Evolutionary conservation across 495 filamentous ascomycete species (phyloP), one percentile per base, ranked within the genome.

Genomic region (Aspergillus nanangensis): DNA sequence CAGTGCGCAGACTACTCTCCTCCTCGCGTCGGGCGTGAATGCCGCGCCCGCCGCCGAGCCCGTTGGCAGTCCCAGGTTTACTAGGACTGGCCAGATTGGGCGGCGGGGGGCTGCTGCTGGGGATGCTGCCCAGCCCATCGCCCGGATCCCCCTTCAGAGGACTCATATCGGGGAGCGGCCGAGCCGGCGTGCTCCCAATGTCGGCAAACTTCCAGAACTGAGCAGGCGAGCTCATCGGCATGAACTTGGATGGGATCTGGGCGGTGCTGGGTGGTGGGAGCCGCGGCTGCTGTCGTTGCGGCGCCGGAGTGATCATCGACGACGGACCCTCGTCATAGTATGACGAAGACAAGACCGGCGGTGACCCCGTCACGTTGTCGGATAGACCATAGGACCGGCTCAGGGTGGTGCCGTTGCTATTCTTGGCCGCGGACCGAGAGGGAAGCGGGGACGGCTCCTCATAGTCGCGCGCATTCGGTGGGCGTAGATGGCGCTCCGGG

Each of bases 151-250:
- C 66, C 58, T 77, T 80, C n/a, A 79, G 40, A 5, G 83, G 80
- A 53, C 77, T 86, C 63, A 79, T 70, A 33, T 86, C 81, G 8
- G 74, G 65, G 23, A 74, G 69, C 1, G 80, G 74, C 47, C 80
- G 78, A 2, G 86, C 80, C 29, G 91, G 90, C 1, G 90, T 96
- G 65, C 81, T 90, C 9, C 84, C 81, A 77, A 70, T 67, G 49
- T 70, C 62, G 24, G 67, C 81, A 58, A 86, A 93, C 57, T 88
- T 94, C 92, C 92, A 97, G 69, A 96, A 97, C 15, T 92, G 90
- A n/a, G 94, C 93, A 0, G 93, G 93, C 17, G 87, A 94, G 60
- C 86, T 92, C 59, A 92, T 90, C 14, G 90, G 88, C 81, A 96
- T 90, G 67, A 91, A 93, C 60, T 92, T 89, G 55, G 89, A 95